Evolutionary conservation across 1,139 yeast species (phyloP).

Genomic region (Suhomyces bolitotheri): DNA sequence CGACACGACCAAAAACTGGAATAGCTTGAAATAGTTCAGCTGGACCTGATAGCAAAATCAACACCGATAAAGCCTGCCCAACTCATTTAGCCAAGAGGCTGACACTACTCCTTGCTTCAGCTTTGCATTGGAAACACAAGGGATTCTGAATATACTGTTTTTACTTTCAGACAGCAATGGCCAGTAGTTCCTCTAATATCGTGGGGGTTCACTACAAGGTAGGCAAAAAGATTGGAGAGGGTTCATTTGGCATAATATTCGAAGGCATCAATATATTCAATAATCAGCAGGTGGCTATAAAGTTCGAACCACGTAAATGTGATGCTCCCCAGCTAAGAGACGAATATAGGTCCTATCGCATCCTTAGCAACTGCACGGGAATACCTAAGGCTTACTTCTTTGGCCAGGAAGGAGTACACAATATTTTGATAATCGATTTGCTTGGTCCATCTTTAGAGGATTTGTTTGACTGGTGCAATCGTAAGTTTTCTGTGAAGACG

Average conservation of each 20-base stretch:
- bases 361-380: slow-evolving; percentile 59
- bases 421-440: slow-evolving; percentile 69
- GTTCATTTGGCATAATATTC: slow-evolving; percentile 79
- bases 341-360: slow-evolving; percentile 73
- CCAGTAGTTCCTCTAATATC: slow-evolving; percentile 48
- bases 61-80: no score
- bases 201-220: slow-evolving; percentile 80
- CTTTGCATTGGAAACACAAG: no score
- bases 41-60: no score
- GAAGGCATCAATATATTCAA: slow-evolving; percentile 78
- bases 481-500: slow-evolving; percentile 66
- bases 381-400: slow-evolving; percentile 76
- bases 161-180: slow-evolving; percentile 19
- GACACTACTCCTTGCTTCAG: no score
- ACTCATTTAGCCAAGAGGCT: no score
- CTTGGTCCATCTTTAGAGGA: slow-evolving; percentile 79
- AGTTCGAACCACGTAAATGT: slow-evolving; percentile 75
- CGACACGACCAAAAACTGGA: no score
- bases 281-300: slow-evolving; percentile 75
- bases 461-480: slow-evolving; percentile 79
- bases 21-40: no score
- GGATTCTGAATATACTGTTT: no score
- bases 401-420: slow-evolving; percentile 80
- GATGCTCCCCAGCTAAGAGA: slow-evolving; percentile 82
- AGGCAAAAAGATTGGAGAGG: slow-evolving; percentile 83